These are phyloP conservation scores for Phragmites australis DNA, from an alignment of 176 grass and related monocot species.

Conservation along the genomic window DNA sequence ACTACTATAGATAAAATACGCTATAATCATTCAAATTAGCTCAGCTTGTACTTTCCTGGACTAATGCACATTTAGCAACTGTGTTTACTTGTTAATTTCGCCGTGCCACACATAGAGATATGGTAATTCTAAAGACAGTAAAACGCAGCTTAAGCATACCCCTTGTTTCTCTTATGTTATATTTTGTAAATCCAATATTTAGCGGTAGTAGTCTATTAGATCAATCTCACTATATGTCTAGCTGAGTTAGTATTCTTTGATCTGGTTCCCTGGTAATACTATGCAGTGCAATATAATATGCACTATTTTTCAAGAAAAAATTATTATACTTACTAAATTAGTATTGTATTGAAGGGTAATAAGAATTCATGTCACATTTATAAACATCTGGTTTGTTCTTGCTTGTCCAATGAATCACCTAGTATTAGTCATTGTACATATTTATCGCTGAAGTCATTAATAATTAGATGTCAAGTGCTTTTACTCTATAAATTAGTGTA, in stretches of 20 bases:
- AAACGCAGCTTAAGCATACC: background rate
- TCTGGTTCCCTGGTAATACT: background rate
- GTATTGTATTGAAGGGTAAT: background rate
- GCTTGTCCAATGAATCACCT: background rate
- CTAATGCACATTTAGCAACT: background rate
- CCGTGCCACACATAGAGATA: background rate
- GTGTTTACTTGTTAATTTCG: background rate
- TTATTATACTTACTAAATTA: background rate
- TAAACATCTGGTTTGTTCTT: background rate
- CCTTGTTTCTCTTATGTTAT: background rate
- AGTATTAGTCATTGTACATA: background rate
- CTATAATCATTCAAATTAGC: background rate
- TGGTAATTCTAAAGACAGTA: background rate
- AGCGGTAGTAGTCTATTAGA: background rate
- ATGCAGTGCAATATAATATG: background rate
- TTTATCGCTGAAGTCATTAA: constrained; percentile 12
- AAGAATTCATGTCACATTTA: background rate
- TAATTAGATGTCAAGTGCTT: constrained; percentile 4
- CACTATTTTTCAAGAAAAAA: background rate
- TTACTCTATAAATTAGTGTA: background rate
- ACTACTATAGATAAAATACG: background rate
- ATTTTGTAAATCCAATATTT: background rate
- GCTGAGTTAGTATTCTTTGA: background rate
- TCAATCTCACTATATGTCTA: background rate
- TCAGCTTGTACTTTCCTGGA: background rate